Conservation (phyloP, 495 filamentous ascomycete genomes). For the Trichoderma parareesei region DNA sequence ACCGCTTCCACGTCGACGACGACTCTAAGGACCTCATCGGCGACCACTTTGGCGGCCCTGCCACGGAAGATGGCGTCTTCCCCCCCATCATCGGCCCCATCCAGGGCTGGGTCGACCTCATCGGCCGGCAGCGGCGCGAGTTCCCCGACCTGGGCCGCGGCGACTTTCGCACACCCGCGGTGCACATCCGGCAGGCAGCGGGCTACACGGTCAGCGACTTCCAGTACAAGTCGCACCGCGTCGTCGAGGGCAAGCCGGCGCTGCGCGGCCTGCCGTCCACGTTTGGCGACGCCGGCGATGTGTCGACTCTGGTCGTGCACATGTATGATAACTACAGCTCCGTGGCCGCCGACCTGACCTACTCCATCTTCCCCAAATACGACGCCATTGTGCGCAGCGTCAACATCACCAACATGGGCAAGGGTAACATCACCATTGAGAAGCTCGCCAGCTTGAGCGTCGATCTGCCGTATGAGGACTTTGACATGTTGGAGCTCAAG, state of each 20-base stretch:
- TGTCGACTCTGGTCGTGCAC: slow-evolving; percentile 42
- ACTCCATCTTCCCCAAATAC: slow-evolving; percentile 47
- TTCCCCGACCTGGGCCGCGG: slow-evolving; percentile 49
- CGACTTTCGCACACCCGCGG: slow-evolving; percentile 46
- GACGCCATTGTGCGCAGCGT: slow-evolving; percentile 47
- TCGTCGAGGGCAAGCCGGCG: slow-evolving; percentile 37
- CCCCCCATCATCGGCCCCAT: slow-evolving; percentile 23
- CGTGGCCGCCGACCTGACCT: slow-evolving; percentile 41
- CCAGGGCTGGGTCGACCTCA: slow-evolving; percentile 38
- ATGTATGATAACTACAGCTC: slow-evolving; percentile 43
- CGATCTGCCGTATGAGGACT: slow-evolving; percentile 43
- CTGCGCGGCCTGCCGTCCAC: slow-evolving; percentile 43
- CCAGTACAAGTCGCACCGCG: slow-evolving; percentile 37
- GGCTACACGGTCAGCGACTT: slow-evolving; percentile 45
- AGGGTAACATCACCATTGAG: slow-evolving; percentile 36
- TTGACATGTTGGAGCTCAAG: slow-evolving; percentile 45
- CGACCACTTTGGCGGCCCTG: slow-evolving; percentile 46
- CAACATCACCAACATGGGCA: slow-evolving; percentile 42
- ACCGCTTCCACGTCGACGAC: slow-evolving; percentile 47
- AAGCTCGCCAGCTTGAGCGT: slow-evolving; percentile 44
- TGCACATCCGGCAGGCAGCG: slow-evolving; percentile 40
- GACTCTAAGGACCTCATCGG: slow-evolving; percentile 39
- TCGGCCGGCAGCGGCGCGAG: slow-evolving; percentile 42
- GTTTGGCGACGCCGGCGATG: slow-evolving; percentile 38
- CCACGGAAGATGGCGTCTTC: slow-evolving; percentile 26